Evolutionary conservation across 768 basidiomycete species (phyloP), one percentile per base, ranked within the genome.

Genomic region (Boletus insuetus): DNA sequence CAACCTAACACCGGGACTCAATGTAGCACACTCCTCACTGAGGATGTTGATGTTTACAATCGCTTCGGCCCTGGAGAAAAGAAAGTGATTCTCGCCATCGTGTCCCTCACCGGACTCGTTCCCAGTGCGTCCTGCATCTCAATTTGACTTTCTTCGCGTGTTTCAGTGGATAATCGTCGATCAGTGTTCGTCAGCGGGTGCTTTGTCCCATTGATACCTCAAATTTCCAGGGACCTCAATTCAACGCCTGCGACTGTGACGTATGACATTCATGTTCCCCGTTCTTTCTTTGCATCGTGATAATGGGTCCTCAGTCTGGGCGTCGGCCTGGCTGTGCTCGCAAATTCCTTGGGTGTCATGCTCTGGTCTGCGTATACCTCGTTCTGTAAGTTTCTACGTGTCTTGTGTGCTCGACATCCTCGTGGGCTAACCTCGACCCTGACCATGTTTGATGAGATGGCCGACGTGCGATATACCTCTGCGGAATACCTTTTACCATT

Each of bases 191-290:
- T 87, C 0, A 73, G 81, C 8, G 85, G 82, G 0, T 82, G 82
- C 1, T 90, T 92, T 66, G 77, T 89, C 3, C 89, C 89, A 0
- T 83, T 84, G 0, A 86, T 92, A 52, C 87, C 89, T 0, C 79
- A 86, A 47, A 83, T 94, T 43, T 82, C 89, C 9, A 69, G 67
- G 26, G 89, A 93, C 55, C 68, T 93, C 11, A 46, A 79, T 24
- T 75, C 86, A 0, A 80, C 87, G 0, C 78, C 78, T 0, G 60
- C 79, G 16, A 68, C 85, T 17, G 77, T 91, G 48, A 87, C 83
- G 83, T 82, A 51, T 38, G 59, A 53, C 35, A 10, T 42, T 17
- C 19, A 8, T 17, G 5, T 6, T 13, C 14, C 20, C 34, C 5
- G 8, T 42, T n/a, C 14, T 4, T 35, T 35, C 12, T 24, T 13